Base-by-base conservation (phyloP, 257 asterid genomes). In the Apocynum venetum region DNA sequence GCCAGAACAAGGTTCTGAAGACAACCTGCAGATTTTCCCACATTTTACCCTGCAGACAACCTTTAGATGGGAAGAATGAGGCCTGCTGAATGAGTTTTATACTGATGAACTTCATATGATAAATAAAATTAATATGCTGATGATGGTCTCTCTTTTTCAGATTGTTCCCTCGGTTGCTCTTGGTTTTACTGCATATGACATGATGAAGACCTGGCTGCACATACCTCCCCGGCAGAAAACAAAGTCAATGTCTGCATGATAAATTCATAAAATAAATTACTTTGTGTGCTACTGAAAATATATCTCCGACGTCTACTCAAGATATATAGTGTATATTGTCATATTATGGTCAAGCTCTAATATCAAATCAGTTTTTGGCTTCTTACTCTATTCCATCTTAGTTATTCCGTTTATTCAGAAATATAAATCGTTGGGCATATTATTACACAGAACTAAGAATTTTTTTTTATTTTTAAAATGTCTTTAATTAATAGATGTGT, bases 131-230 rank as follows among this genome's bases (percentile, higher is more conserved):
- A 15, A 56, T 4, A 9, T 36, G 49, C 57, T 13, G 51, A 17
- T n/a, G n/a, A n/a, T 25, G 3, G 49, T 19, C 46, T 8, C 64
- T 68, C 59, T 60, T 47, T 56, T 76, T 64, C 93, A 95, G 97
- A 87, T 95, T 76, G 98, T 95, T 64, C 99, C 99, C 0, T 93
- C 99, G 0, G 98, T 93, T 31, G 98, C 98, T 14, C 90, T 95
- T 72, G 99, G 99, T 70, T 93, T 95, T 83, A 93, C 98, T 4
- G 96, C 90, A 0, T 95, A 95, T 51, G 99, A 93, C 81, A 78
- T 71, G 82, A 93, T 95, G 94, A 95, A 93, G 87, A 60, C 76
- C 12, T 90, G 94, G 93, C 92, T 95, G 78, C 77, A 59, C 17
- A 81, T 95, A 56, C 99, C 97, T 75, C 93, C 98, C 43, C 86